These are phyloP conservation scores for Globisporangium perplexum DNA, from an alignment of 352 stramenopile genomes.

Conservation along the genomic window DNA sequence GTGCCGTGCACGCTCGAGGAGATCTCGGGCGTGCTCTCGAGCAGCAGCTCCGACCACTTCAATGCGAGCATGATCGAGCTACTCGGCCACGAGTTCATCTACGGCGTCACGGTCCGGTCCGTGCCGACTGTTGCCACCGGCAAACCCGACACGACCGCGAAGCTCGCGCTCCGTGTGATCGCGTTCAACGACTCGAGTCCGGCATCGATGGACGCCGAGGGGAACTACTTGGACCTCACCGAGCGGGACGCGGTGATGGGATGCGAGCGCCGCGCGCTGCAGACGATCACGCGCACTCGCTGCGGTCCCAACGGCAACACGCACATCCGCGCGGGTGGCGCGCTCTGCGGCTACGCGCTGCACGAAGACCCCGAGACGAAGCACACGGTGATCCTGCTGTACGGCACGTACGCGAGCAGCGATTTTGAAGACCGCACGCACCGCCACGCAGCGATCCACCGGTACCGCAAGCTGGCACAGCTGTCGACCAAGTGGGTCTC, in stretches of 20 bases:
- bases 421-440: slow-evolving; percentile 1
- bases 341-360: slow-evolving; percentile 17
- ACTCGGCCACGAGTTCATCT: slow-evolving; percentile 18
- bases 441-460: slow-evolving; percentile 10
- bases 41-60: slow-evolving; percentile 17
- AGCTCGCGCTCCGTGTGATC: slow-evolving; percentile 15
- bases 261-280: slow-evolving; percentile 12
- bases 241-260: slow-evolving; percentile 6
- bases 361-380: slow-evolving; percentile 17
- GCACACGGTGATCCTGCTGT: slow-evolving; percentile 15
- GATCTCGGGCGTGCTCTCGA: slow-evolving; percentile 15
- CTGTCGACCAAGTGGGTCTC: slow-evolving; percentile 15
- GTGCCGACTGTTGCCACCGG: background rate
- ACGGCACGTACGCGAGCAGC: slow-evolving; percentile 9
- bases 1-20: slow-evolving; percentile 21
- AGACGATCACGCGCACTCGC: slow-evolving; percentile 8
- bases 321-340: slow-evolving; percentile 2
- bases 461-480: slow-evolving; percentile 11
- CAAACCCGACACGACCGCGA: background rate
- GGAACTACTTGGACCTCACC: slow-evolving; percentile 19
- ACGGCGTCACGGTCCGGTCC: slow-evolving; percentile 18
- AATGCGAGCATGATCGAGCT: slow-evolving; percentile 26
- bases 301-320: background rate
- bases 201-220: slow-evolving; percentile 5
- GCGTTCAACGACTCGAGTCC: slow-evolving; percentile 13